Conservation (phyloP, 352 stramenopile genomes). For the Pythium vanterpoolii region DNA sequence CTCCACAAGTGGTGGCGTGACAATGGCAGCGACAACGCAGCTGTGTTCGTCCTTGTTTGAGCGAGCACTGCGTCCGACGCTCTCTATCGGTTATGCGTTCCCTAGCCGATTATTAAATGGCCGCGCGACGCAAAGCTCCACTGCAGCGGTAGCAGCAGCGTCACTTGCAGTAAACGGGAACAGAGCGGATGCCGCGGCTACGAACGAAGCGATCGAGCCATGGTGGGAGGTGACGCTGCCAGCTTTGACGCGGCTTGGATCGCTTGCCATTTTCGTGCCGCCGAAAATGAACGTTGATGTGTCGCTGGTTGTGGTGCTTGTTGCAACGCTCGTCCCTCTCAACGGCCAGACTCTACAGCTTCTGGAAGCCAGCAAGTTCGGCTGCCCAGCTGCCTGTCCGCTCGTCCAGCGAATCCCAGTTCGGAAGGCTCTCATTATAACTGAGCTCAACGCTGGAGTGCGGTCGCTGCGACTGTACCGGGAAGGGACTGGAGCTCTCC, state of each 20-base stretch:
- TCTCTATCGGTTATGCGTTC: conserved; percentile 44
- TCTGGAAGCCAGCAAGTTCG: conserved; percentile 2
- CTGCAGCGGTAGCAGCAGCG: conserved; percentile 29
- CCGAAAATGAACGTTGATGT: conserved; percentile 16
- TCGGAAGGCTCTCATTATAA: conserved; percentile 41
- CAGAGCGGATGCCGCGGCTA: conserved; percentile 8
- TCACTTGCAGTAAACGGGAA: conserved; percentile 13
- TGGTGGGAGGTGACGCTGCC: conserved; percentile 60
- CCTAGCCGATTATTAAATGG: conserved; percentile 35
- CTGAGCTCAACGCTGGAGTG: conserved; percentile 42
- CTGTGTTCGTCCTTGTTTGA: conserved; percentile 68
- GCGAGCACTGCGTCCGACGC: conserved; percentile 37
- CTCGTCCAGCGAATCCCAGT: conserved; percentile 24
- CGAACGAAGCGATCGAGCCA: conserved; percentile 30
- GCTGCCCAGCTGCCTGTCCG: conserved; percentile 48
- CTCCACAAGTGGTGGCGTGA: conserved; percentile 22
- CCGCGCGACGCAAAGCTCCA: conserved; percentile 40
- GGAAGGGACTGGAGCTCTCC: conserved; percentile 30
- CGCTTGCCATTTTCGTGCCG: conserved; percentile 50
- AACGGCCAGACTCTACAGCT: background rate
- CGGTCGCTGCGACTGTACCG: conserved; percentile 52
- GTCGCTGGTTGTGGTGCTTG: conserved; percentile 23
- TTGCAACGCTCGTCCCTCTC: conserved; percentile 34
- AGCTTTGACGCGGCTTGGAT: conserved; percentile 38
- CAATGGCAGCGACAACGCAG: conserved; percentile 29